Base-by-base conservation (phyloP, 116 monocot species). In the Iris pallida region DNA sequence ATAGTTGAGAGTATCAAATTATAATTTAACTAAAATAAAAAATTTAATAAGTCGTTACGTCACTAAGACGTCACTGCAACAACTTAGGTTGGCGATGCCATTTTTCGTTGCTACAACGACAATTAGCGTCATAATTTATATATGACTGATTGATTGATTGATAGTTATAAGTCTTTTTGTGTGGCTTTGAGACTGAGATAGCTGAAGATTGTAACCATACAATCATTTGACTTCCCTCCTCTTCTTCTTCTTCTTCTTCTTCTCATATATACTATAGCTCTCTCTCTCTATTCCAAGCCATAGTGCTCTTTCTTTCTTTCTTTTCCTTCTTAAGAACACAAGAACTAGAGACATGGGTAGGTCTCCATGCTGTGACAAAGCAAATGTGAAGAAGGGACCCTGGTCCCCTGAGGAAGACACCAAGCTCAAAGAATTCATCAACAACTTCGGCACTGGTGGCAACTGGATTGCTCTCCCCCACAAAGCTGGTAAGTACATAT, bases 301-400 rank as follows among this genome's bases (percentile, higher is more conserved):
- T 30, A 30, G 49, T 51, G 49, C 49, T 13, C 49, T 51, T 51
- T 51, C 49, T 51, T 51, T 51, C 49, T 51, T 51, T 4, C 49
- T 1, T 5, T 5, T 5, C 11, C 13, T 51, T 51, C 11, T 51
- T 48, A 48, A 5, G 9, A 48, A 48, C 47, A 48, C 9, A n/a
- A n/a, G n/a, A n/a, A n/a, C n/a, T n/a, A n/a, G n/a, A n/a, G n/a
- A n/a, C n/a, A n/a, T n/a, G 67, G 67, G 67, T 7, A 67, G 67
- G 20, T 53, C 67, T 67, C 67, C 67, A 52, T 67, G 67, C 42
- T 67, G 67, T 48, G 67, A 67, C 54, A 67, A 67, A 54, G 67
- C 67, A 41, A 67, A 67, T 67, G 67, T 67, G 53, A 67, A 67
- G 54, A 67, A 16, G 16, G 67, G 67, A 0, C 67, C 67, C 7